These are phyloP conservation scores for Xylaria intraflava DNA, from an alignment of 495 filamentous ascomycete genomes.

Conservation along the genomic window DNA sequence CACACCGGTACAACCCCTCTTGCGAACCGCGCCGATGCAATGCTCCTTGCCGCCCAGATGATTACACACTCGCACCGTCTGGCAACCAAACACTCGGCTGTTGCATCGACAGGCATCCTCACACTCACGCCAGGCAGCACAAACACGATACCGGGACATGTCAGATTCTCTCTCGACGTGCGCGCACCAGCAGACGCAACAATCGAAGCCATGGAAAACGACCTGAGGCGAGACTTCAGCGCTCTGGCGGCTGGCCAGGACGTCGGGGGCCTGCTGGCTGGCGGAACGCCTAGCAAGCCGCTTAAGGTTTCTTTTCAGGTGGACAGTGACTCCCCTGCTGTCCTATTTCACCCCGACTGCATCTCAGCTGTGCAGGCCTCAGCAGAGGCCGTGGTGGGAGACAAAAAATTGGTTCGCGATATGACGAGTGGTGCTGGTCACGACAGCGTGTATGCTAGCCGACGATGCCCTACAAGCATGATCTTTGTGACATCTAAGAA, in stretches of 20 bases:
- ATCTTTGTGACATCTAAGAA: slow-evolving; percentile 45
- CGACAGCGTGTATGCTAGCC: slow-evolving; percentile 44
- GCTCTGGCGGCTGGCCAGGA: slow-evolving; percentile 20
- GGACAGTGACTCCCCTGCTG: slow-evolving; percentile 47
- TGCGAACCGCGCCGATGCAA: slow-evolving; percentile 49
- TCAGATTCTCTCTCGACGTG: slow-evolving; percentile 67
- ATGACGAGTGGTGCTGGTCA: slow-evolving; percentile 55
- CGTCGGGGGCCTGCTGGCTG: slow-evolving; percentile 13
- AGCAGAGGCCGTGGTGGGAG: slow-evolving; percentile 45
- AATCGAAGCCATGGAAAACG: slow-evolving; percentile 32
- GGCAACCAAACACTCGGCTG: slow-evolving; percentile 48
- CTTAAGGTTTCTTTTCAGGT: slow-evolving; percentile 27
- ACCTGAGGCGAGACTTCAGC: slow-evolving; percentile 25
- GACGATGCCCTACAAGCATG: slow-evolving; percentile 42
- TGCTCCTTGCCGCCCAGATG: slow-evolving; percentile 50
- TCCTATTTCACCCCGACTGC: slow-evolving; percentile 64
- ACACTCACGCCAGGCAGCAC: slow-evolving; percentile 48
- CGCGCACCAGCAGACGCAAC: slow-evolving; percentile 54
- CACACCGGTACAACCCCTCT: slow-evolving; percentile 74
- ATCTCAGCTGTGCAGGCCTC: slow-evolving; percentile 59
- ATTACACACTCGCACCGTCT: slow-evolving; percentile 60
- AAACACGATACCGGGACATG: slow-evolving; percentile 67
- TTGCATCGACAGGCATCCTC: slow-evolving; percentile 69
- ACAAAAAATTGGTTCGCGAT: slow-evolving; percentile 26
- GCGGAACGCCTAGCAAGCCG: slow-evolving; percentile 14